Base-by-base conservation (phyloP, 352 stramenopile species). In the Phytophthora crassamura region DNA sequence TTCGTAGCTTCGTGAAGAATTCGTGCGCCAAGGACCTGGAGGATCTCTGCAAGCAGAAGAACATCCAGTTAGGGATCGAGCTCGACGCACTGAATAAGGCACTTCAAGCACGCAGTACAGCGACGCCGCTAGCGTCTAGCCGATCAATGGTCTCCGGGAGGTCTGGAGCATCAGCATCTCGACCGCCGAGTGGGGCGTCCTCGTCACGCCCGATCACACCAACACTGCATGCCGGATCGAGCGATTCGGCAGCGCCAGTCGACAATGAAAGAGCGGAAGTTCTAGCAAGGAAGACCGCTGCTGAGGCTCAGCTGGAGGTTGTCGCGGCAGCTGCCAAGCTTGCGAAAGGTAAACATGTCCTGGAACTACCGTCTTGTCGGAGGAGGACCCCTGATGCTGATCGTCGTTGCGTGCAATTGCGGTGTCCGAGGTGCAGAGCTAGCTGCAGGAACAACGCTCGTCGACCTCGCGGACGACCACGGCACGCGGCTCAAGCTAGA, bases 21-120 rank as follows among this genome's bases (percentile, higher is more conserved):
- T 75, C 80, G 36, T 91, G 83, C 57, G 60, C 77, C 43, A 86
- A 72, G 39, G 84, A 92, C 50, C 62, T 94, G 6, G 82, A 91
- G 41, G 80, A 94, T 50, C 56, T 79, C 14, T 94, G 86, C 75
- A 89, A 89, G 59, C 86, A 94, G 50, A 86, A 86, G 52, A 78
- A 72, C 40, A 81, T 94, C 41, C 85, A 94, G 67, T 51, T 93
- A 33, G 78, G 75, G 34, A 90, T 92, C 54, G 86, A 94, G 57
- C 51, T 93, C 20, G 82, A 92, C 54, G 80, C 84, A 15, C 64
- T 90, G 34, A 75, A 70, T 22, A 79, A 75, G 10, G 62, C 66
- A n/a, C 40, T 71, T 5, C 54, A 82, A 14, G 22, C 51, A n/a
- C 56, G 43, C 16, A 58, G 36, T 36, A 18, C 42, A 53, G 47